Evolutionary conservation across 768 basidiomycete species (phyloP).

Genomic region (Fomitopsis pulvina): DNA sequence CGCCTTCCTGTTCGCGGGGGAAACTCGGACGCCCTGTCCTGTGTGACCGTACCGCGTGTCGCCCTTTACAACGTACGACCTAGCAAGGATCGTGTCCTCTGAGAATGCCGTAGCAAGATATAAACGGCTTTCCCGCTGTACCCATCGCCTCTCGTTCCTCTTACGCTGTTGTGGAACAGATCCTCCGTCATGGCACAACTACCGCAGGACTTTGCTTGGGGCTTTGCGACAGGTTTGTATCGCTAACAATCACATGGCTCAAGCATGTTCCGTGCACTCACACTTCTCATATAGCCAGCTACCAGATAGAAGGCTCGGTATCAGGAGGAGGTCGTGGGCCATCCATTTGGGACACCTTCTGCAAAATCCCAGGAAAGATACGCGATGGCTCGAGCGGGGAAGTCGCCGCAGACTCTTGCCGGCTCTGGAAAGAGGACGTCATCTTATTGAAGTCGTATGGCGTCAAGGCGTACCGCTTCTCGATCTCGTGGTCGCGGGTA

Average conservation of each 20-base stretch:
- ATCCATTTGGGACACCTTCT: conserved; percentile 47
- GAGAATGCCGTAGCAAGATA: not conserved
- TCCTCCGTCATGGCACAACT: conserved; percentile 23
- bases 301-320: conserved; percentile 45
- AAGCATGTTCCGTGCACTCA: not conserved
- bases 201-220: conserved; percentile 58
- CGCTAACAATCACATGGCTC: not conserved
- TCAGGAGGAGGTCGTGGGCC: conserved; percentile 30
- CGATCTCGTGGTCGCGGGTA: conserved; percentile 47
- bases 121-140: not conserved
- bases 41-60: not conserved
- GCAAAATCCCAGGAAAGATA: conserved; percentile 35
- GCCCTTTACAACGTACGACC: too few relatives aligned
- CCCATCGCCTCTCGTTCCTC: not conserved
- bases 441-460: conserved; percentile 39
- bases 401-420: conserved; percentile 40
- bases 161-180: not conserved
- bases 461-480: conserved; percentile 45
- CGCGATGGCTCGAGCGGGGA: conserved; percentile 38
- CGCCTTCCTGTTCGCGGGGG: not conserved
- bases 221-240: conserved; percentile 59
- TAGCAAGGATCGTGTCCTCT: too few relatives aligned
- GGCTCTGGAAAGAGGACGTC: conserved; percentile 37
- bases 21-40: not conserved
- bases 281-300: conserved; percentile 24